phyloP scores from a whole-genome alignment of 2,329 filamentous ascomycete species.

The Botrytis squamosa region DNA sequence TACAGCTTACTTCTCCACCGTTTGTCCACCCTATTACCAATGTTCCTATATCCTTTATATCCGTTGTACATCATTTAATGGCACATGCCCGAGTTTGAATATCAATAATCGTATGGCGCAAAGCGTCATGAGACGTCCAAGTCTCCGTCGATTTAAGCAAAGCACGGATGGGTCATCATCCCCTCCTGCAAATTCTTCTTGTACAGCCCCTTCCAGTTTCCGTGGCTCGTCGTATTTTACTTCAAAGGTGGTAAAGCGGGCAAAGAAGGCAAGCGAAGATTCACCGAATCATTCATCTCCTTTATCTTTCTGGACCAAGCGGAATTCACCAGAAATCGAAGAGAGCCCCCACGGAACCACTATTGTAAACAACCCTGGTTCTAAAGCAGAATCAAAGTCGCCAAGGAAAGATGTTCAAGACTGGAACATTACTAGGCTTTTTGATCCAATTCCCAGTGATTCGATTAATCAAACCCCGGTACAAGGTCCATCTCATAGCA shows the following conservation, averaged over 20 bases:
- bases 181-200: background rate
- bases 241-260: conserved; percentile 1
- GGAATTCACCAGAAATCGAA: background rate
- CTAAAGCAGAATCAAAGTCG: background rate
- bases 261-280: conserved; percentile 2
- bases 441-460: conserved; percentile 2
- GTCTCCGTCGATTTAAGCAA: background rate
- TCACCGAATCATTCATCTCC: conserved; percentile 3
- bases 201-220: background rate
- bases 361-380: background rate
- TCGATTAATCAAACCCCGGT: background rate
- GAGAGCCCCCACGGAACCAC: background rate
- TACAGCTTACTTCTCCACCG: background rate
- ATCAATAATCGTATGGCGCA: background rate
- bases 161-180: conserved; percentile 12
- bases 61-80: background rate
- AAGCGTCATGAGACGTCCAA: conserved; percentile 16
- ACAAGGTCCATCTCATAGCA: background rate
- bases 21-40: background rate
- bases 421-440: conserved; percentile 20
- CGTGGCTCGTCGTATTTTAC: conserved; percentile 14
- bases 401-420: conserved; percentile 14
- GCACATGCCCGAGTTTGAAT: background rate
- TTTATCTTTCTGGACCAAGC: conserved; percentile 8
- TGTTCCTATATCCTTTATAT: background rate